These are phyloP conservation scores for Lactarius indigo DNA, from an alignment of 768 basidiomycete genomes.

Conservation along the genomic window DNA sequence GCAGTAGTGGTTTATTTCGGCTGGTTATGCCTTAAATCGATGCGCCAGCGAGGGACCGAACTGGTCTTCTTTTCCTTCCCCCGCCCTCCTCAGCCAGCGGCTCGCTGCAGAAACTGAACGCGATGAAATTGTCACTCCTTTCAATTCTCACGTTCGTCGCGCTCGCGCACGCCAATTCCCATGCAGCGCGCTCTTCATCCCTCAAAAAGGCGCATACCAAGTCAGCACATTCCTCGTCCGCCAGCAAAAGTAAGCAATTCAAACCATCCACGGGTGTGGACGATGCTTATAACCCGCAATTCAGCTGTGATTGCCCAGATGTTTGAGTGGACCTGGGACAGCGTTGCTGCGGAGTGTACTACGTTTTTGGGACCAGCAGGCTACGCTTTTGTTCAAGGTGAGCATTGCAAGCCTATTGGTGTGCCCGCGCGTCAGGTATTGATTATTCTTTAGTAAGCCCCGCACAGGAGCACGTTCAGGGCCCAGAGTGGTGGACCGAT, in stretches of 20 bases:
- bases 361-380: constrained; percentile 60
- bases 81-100: not conserved
- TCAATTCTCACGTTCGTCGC: not conserved
- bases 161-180: not conserved
- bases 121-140: constrained; percentile 2
- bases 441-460: constrained; percentile 38
- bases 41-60: not conserved
- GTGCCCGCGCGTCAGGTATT: not conserved
- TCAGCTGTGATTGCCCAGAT: constrained; percentile 59
- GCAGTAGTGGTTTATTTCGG: not conserved
- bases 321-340: constrained; percentile 60
- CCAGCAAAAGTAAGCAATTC: not conserved
- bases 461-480: constrained; percentile 54
- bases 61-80: not conserved
- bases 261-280: too few relatives aligned
- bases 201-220: not conserved
- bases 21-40: not conserved
- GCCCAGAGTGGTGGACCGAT: constrained; percentile 71
- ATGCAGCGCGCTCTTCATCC: not conserved
- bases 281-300: not conserved
- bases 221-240: not conserved
- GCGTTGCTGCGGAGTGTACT: constrained; percentile 60
- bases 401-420: not conserved
- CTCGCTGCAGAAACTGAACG: not conserved
- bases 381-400: constrained; percentile 66